A percentile compares a stretch with the other conserved stretches of the same genome.
Conservation (phyloP, 192 early-diverging fungal genomes). For the Linnemannia hyalina region DNA sequence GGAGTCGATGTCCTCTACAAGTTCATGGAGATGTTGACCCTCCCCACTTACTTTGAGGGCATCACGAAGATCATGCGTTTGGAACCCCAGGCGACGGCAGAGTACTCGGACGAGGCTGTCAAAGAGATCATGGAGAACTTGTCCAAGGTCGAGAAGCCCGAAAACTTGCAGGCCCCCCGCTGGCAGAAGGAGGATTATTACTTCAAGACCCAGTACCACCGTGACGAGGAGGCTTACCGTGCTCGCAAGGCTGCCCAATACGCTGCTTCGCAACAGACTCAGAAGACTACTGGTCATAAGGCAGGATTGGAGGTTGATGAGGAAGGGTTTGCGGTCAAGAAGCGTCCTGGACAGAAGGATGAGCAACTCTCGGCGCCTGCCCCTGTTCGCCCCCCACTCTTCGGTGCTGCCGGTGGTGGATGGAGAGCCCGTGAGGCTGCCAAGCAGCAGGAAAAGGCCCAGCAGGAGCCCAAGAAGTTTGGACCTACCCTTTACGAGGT, state of each 20-base stretch:
- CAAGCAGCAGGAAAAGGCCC: slow-evolving; percentile 25
- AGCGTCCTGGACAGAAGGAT: slow-evolving; percentile 49
- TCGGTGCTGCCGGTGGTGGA: slow-evolving; percentile 43
- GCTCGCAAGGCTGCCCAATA: slow-evolving; percentile 54
- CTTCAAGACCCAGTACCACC: slow-evolving; percentile 55
- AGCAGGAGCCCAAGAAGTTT: slow-evolving; percentile 56
- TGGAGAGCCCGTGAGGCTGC: slow-evolving; percentile 54
- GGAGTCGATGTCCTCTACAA: slow-evolving; percentile 73
- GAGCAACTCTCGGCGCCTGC: slow-evolving; percentile 35
- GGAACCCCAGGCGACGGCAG: slow-evolving; percentile 51
- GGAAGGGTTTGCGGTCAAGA: slow-evolving; percentile 47
- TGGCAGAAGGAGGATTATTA: slow-evolving; percentile 55
- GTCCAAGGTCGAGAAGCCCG: slow-evolving; percentile 31
- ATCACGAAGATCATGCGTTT: slow-evolving; percentile 59
- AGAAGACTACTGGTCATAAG: slow-evolving; percentile 19
- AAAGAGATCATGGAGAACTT: slow-evolving; percentile 50
- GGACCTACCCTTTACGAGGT: slow-evolving; percentile 48
- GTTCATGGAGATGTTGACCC: slow-evolving; percentile 65
- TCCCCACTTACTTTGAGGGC: slow-evolving; percentile 62
- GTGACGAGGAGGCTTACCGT: slow-evolving; percentile 53
- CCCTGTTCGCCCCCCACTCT: slow-evolving; percentile 52
- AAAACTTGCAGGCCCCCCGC: slow-evolving; percentile 46
- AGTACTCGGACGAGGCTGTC: slow-evolving; percentile 61
- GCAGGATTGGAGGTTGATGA: slow-evolving; percentile 36
- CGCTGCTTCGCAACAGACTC: slow-evolving; percentile 16